These are phyloP conservation scores for Scutellaria barbata DNA, from an alignment of 257 asterid species.

Conservation along the genomic window DNA sequence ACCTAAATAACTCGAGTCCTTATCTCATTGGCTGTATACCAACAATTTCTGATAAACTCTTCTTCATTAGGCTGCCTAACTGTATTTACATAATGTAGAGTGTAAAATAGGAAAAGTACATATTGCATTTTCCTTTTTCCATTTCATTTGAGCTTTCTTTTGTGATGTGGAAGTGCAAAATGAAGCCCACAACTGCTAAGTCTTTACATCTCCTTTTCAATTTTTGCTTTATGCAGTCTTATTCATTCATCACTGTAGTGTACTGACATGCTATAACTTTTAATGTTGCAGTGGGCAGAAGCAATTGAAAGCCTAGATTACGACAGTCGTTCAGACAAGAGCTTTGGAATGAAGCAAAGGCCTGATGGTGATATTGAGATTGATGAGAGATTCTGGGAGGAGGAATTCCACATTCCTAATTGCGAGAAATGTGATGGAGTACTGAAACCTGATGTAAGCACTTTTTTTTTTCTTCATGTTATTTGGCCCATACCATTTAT, in stretches of 20 bases:
- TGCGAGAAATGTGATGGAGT: conserved; percentile 75
- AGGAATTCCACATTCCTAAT: conserved; percentile 78
- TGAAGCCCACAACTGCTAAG: conserved; percentile 11
- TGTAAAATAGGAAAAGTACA: conserved; percentile 17
- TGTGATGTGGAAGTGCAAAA: conserved; percentile 2
- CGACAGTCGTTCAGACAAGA: conserved; percentile 85
- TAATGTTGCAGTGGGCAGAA: conserved; percentile 88
- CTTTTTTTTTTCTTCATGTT: conserved; percentile 4
- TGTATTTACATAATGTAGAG: conserved; percentile 5
- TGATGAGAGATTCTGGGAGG: conserved; percentile 98
- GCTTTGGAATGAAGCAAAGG: conserved; percentile 94
- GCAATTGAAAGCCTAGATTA: conserved; percentile 91
- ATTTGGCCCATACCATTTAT: conserved; percentile 1
- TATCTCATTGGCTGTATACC: not conserved
- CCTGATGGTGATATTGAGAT: conserved; percentile 99
- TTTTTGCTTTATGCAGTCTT: conserved; percentile 26
- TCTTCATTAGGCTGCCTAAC: not conserved
- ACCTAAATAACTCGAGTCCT: not conserved
- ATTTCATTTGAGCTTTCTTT: conserved; percentile 8
- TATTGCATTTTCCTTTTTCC: conserved; percentile 4
- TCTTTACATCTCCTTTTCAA: conserved; percentile 14
- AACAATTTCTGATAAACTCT: not conserved
- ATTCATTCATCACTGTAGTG: conserved; percentile 17
- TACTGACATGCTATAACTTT: conserved; percentile 23
- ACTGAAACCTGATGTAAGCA: conserved; percentile 92